Conservation (phyloP, 2,329 filamentous ascomycete genomes). For the Beauveria brongniartii region DNA sequence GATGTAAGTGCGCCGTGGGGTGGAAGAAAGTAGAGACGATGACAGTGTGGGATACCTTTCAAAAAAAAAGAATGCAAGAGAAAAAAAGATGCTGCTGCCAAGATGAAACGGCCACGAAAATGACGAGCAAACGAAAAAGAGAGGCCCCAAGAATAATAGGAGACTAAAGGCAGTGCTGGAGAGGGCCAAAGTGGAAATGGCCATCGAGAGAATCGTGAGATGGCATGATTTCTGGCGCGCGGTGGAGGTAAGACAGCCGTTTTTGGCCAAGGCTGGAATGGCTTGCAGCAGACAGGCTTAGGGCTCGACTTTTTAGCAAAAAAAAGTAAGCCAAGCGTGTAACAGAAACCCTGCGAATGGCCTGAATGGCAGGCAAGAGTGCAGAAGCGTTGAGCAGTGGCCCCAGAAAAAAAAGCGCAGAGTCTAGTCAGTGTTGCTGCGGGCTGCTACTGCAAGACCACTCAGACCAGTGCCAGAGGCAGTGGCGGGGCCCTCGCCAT, state of each 20-base stretch:
- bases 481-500: not conserved
- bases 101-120: not conserved
- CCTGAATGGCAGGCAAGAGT: not conserved
- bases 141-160: not conserved
- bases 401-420: not conserved
- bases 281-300: not conserved
- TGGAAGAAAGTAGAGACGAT: not conserved
- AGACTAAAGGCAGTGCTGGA: not conserved
- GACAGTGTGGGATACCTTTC: not conserved
- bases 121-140: not conserved
- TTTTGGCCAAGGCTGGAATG: conserved; percentile 9
- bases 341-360: not conserved
- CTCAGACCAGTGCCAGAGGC: too few relatives aligned
- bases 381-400: not conserved
- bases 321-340: conserved; percentile 1
- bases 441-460: not conserved
- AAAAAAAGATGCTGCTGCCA: not conserved
- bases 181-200: conserved; percentile 4
- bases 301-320: not conserved
- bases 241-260: not conserved
- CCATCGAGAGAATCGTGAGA: conserved; percentile 8
- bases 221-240: conserved; percentile 12
- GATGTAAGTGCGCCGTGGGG: not conserved
- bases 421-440: not conserved
- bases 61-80: not conserved